Base-by-base conservation (phyloP, 1,139 yeast species). In the Diutina mesorugosa region DNA sequence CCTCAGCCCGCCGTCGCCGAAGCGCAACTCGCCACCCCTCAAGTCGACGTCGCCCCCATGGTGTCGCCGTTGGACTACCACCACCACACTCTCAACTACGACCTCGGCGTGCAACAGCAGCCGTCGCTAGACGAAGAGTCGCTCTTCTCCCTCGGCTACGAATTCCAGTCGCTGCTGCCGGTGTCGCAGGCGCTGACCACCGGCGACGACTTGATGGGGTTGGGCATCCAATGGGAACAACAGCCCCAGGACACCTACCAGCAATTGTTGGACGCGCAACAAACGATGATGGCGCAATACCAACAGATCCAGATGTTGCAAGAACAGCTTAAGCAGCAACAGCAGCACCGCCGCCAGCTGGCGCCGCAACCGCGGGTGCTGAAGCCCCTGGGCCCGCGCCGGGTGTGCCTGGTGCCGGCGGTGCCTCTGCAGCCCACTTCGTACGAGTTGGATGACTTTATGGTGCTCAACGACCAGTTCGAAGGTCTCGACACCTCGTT, bases 401-500 rank as follows among this genome's bases (percentile, higher is more conserved):
- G 53, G 26, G 38, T 50, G 45, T 35, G 41, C n/a, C 45, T 32
- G 53, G 53, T 32, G 45, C 53, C 53, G 26, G 30, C 53, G 12
- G 32, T 32, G 26, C 16, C 18, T 6, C 21, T n/a, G n/a, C 51
- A 28, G n/a, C 18, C 28, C 45, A n/a, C 26, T n/a, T 18, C 45
- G 16, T 32, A 30, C 29, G 53, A 50, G 21, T 32, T 50, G 16
- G 45, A 50, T 18, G 53, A 50, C 45, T 50, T 50, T 32, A 32
- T 50, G 41, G 26, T 29, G 28, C 21, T 32, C 45, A 32, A 50
- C 45, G n/a, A 30, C 14, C 48, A 46, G n/a, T 50, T 50, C 12
- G 53, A 50, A 4, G 53, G 53, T 10, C 53, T 50, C 29, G 53
- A 50, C 45, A 50, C 53, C 45, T 50, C 53, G 53, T 50, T 50